These are phyloP conservation scores for Neocucurbitaria cava DNA, from an alignment of 2,329 filamentous ascomycete species.

Conservation along the genomic window DNA sequence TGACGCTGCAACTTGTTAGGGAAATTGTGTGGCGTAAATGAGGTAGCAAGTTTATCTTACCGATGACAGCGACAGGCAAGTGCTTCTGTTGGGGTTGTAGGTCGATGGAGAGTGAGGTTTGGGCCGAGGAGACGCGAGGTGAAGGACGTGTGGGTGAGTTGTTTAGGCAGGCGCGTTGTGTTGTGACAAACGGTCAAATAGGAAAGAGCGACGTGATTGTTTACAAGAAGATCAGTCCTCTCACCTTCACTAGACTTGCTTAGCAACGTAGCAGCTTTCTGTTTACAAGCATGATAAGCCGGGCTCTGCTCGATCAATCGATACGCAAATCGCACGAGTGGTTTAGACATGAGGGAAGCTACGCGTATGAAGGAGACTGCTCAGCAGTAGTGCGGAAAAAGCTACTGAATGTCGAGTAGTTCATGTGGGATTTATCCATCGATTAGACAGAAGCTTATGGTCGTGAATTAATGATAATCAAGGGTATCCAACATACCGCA, in stretches of 20 bases:
- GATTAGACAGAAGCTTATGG: slow-evolving; percentile 3
- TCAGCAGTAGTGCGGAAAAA: background rate
- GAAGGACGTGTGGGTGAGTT: background rate
- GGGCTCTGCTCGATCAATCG: background rate
- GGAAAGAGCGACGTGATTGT: background rate
- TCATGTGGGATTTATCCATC: slow-evolving; percentile 24
- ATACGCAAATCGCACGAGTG: background rate
- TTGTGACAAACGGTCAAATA: slow-evolving; percentile 4
- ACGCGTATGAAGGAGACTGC: background rate
- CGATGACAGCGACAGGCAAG: background rate
- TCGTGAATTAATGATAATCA: slow-evolving; percentile 3
- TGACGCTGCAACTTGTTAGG: background rate
- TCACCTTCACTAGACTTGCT: background rate
- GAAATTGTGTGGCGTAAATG: background rate
- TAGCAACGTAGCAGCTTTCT: background rate
- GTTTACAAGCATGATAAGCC: background rate
- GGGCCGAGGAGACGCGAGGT: background rate
- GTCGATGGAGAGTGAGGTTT: background rate
- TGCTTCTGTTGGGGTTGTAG: background rate
- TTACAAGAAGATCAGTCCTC: background rate
- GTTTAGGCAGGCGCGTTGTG: background rate
- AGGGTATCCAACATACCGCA: slow-evolving; percentile 14
- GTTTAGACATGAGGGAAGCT: background rate
- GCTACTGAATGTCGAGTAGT: slow-evolving; percentile 7
- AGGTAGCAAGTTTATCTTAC: background rate